phyloP scores from a whole-genome alignment of 2,329 filamentous ascomycete genomes.

The Sarocladium strictum region DNA sequence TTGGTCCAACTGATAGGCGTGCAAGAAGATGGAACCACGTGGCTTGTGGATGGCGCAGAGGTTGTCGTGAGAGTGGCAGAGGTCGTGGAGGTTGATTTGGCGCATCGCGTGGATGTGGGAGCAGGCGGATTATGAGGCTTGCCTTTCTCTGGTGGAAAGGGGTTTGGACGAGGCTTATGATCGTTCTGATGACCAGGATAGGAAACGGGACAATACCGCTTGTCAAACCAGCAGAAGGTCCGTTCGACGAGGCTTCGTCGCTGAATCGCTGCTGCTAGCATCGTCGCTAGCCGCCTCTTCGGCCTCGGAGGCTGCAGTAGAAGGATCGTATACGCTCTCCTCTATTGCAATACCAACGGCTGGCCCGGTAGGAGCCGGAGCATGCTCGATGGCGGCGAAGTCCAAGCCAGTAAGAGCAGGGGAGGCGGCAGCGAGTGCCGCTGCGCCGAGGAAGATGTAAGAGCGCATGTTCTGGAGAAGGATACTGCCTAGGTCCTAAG shows the following conservation, averaged over 20 bases:
- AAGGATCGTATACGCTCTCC: background rate
- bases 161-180: background rate
- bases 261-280: background rate
- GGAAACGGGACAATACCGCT: background rate
- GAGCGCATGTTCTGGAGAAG: background rate
- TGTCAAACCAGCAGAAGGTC: background rate
- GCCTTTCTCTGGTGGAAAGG: background rate
- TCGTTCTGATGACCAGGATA: background rate
- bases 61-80: background rate
- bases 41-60: background rate
- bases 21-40: conserved; percentile 1
- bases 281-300: background rate
- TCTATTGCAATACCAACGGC: background rate
- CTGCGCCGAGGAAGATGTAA: background rate
- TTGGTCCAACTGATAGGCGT: conserved; percentile 5
- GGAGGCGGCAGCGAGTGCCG: background rate
- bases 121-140: background rate
- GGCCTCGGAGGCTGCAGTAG: background rate
- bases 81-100: background rate
- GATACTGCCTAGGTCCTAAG: too few species aligned
- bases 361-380: background rate
- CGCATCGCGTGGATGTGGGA: background rate
- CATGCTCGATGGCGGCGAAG: conserved; percentile 1
- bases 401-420: background rate
- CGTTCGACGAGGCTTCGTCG: background rate